Evolutionary conservation across 1,284 basidiomycete species (phyloP), one percentile per base, ranked within the genome.

Genomic region (Chondrostereum purpureum): DNA sequence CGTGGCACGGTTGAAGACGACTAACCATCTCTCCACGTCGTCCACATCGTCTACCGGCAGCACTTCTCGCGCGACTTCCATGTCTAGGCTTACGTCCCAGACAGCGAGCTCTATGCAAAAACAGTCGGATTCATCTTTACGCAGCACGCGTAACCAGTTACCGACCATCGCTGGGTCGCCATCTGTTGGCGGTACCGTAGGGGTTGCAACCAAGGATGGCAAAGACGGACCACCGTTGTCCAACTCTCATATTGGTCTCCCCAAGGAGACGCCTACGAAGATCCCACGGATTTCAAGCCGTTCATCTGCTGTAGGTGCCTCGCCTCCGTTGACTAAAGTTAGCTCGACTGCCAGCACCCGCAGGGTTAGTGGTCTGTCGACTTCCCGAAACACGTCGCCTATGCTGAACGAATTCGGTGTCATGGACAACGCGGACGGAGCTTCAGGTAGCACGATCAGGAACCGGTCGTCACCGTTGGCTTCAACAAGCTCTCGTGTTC

Each of bases 131-230:
- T 66, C 78, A 4, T 89, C 88, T 19, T 72, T 90, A 34, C 80
- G 88, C 14, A 78, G 69, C 47, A 41, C 39, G n/a, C 79, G 87
- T 43, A 78, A 79, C 54, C 80, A 83, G 51, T 65, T 95, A 5
- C 91, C 92, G 4, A 88, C 90, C 2, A 94, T 95, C 48, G 85
- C 88, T 24, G 92, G 90, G 21, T 93, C 91, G 2, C 91, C 92
- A 4, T 92, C 91, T 3, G 83, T 92, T 20, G 83, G 79, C 43
- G 78, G 77, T 20, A 68, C 66, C 18, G 13, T 43, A 10, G 78
- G 78, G 41, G 69, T 67, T 38, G 68, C 75, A 39, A 65, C 64
- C 18, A 78, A 74, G 57, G 80, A 83, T 38, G 57, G 60, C 16
- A 82, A 73, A 54, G 83, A 83, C 34, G 63, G 62, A 3, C 76